Percentiles rank a stretch among this genome's conserved stretches.
These are phyloP conservation scores for Tulasnella sp. DNA, from an alignment of 768 basidiomycete species.

Conservation along the genomic window DNA sequence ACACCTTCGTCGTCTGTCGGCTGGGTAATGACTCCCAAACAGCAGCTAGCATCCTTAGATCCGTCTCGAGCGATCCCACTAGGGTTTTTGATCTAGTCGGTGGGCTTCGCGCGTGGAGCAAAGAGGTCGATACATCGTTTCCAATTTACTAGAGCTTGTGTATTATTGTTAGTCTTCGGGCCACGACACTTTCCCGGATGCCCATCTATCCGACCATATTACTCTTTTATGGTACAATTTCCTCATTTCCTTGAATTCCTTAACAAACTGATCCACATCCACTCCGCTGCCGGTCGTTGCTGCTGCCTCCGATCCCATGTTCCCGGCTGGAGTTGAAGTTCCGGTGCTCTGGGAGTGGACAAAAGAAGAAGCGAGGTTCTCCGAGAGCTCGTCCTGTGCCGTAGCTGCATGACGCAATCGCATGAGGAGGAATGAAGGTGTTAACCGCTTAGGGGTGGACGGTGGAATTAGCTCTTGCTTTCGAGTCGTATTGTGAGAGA, in stretches of 20 bases:
- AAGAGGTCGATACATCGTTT: slow-evolving; percentile 66
- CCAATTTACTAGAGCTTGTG: slow-evolving; percentile 60
- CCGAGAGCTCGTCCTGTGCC: slow-evolving; percentile 85
- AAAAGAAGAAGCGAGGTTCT: slow-evolving; percentile 77
- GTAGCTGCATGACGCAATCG: slow-evolving; percentile 83
- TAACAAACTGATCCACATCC: slow-evolving; percentile 83
- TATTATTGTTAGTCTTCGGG: slow-evolving; percentile 45
- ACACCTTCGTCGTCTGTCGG: slow-evolving; percentile 65
- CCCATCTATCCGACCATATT: slow-evolving; percentile 87
- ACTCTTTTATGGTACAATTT: slow-evolving; percentile 92
- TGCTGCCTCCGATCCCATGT: slow-evolving; percentile 26
- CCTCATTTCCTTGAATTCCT: slow-evolving; percentile 77
- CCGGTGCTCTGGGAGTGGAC: slow-evolving; percentile 48
- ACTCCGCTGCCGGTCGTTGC: slow-evolving; percentile 35
- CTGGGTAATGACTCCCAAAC: slow-evolving; percentile 92
- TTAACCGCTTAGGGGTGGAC: slow-evolving; percentile 56
- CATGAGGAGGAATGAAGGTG: slow-evolving; percentile 82
- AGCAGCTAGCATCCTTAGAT: slow-evolving; percentile 61
- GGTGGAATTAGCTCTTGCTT: background rate
- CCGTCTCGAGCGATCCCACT: slow-evolving; percentile 31
- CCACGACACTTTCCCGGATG: slow-evolving; percentile 80
- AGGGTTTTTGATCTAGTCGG: slow-evolving; percentile 69
- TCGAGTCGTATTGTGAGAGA: slow-evolving; percentile 11
- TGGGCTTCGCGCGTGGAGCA: slow-evolving; percentile 76
- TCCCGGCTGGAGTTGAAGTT: background rate